Base-by-base conservation (phyloP, 805 yeast genomes). In the Candida succiphila region DNA sequence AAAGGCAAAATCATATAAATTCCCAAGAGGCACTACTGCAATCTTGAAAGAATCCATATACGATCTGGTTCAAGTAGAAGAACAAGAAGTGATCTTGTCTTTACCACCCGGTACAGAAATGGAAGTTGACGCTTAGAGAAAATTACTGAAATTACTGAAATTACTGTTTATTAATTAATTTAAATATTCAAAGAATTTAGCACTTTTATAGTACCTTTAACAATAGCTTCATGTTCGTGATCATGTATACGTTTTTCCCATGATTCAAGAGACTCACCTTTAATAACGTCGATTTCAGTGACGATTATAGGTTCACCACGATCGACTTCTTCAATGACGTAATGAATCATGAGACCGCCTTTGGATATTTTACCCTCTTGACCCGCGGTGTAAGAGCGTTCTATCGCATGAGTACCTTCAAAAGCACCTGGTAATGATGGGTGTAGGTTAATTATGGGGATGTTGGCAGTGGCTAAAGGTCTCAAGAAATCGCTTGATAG, bases 401-500 rank as follows among this genome's bases (percentile, higher is more conserved):
- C 96, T 38, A 92, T 92, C 9, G 98, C 97, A 60, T 85, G 87
- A 9, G 94, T 89, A 5, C 98, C 98, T 37, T 89, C 97, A 63
- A 89, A 92, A 5, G 87, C 87, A 19, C 95, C 95, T 1, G 98
- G 98, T 38, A 92, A 72, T 1, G 98, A 97, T 5, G 98, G 98
- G 54, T 92, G 98, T 39, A 92, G 63, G 51, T 92, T 92, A 48
- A 92, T 87, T 41, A 92, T 88, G 25, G 88, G 84, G 20, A 87
- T 69, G 2, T 68, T 62, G 3, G 67, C 73, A 3, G 67, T 54
- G 32, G 65, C 72, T 23, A 88, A 56, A 3, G 88, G 87, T 26
- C 63, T 59, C 39, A 92, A 64, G 44, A 86, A 87, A 16, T 73
- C 65, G 4, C 85, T 77, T 1, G 96, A 82, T 38, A 92, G 65